phyloP scores from a whole-genome alignment of 805 yeast genomes.

The Candida ficus region DNA sequence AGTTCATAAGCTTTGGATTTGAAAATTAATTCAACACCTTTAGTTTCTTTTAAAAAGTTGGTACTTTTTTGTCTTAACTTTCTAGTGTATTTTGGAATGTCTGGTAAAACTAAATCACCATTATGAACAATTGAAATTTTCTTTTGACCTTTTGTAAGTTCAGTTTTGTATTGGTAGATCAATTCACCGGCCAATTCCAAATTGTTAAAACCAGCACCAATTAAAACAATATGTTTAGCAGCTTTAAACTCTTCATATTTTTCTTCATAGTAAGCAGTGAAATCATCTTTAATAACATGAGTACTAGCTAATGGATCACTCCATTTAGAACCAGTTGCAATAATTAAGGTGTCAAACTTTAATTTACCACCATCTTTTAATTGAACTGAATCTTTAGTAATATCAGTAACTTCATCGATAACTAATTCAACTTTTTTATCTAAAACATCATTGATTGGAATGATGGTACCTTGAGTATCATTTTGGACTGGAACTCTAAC shows the following conservation, averaged over 20 bases:
- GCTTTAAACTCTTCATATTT: constrained; percentile 15
- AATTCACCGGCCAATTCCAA: constrained; percentile 30
- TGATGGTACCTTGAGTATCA: constrained; percentile 12
- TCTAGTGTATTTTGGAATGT: constrained; percentile 7
- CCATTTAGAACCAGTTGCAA: constrained; percentile 30
- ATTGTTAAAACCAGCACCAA: constrained; percentile 31
- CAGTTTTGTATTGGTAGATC: constrained; percentile 17
- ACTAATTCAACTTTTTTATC: constrained; percentile 20
- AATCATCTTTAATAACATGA: constrained; percentile 11
- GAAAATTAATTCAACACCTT: constrained; percentile 10
- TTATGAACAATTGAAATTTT: constrained; percentile 14
- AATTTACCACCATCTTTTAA: constrained; percentile 10
- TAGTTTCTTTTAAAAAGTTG: constrained; percentile 1
- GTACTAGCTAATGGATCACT: constrained; percentile 22
- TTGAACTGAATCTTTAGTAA: constrained; percentile 14
- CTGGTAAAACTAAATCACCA: constrained; percentile 13
- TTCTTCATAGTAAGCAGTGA: constrained; percentile 11
- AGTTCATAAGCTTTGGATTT: constrained; percentile 2
- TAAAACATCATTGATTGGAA: constrained; percentile 18
- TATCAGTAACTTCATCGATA: constrained; percentile 11
- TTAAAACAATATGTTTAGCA: constrained; percentile 25
- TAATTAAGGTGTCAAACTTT: constrained; percentile 22
- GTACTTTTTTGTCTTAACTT: constrained; percentile 13
- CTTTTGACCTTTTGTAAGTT: constrained; percentile 12
- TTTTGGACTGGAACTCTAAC: constrained; percentile 19